phyloP scores from a whole-genome alignment of 1,284 basidiomycete genomes.

The Apiotrichum sp. region DNA sequence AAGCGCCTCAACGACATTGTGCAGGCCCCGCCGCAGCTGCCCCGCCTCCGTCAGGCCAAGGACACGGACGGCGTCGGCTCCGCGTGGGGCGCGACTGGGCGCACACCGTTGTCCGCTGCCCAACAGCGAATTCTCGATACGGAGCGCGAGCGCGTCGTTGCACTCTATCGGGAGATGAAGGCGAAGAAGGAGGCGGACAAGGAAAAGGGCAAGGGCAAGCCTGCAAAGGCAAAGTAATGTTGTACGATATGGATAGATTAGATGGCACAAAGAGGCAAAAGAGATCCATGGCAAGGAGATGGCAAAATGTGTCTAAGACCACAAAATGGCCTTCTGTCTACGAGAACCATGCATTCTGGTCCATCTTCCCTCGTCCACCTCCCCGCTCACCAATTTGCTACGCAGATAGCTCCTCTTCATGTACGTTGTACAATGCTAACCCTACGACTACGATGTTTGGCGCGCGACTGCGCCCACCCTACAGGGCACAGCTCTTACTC shows the following conservation, averaged over 20 bases:
- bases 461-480: not conserved
- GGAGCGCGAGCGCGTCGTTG: slow-evolving; percentile 41
- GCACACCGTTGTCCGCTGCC: slow-evolving; percentile 36
- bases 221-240: slow-evolving; percentile 14
- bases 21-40: slow-evolving; percentile 25
- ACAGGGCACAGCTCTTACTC: slow-evolving; percentile 19
- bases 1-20: slow-evolving; percentile 23
- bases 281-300: too few relatives aligned
- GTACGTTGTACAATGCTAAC: slow-evolving; percentile 13
- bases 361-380: too few relatives aligned
- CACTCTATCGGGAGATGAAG: slow-evolving; percentile 31
- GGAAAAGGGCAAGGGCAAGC: slow-evolving; percentile 12
- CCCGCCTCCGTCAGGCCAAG: slow-evolving; percentile 15
- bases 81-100: slow-evolving; percentile 3
- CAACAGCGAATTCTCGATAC: slow-evolving; percentile 42
- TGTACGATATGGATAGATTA: slow-evolving; percentile 1
- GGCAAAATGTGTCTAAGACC: too few relatives aligned
- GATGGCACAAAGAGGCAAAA: not conserved
- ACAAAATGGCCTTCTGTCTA: too few relatives aligned
- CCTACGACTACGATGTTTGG: slow-evolving; percentile 2
- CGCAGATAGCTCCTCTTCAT: slow-evolving; percentile 6
- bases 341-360: too few relatives aligned
- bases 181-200: slow-evolving; percentile 15
- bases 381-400: too few relatives aligned
- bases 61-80: not conserved